Conservation (phyloP, 2,329 filamentous ascomycete genomes). For the Pseudonectria foliicola region DNA sequence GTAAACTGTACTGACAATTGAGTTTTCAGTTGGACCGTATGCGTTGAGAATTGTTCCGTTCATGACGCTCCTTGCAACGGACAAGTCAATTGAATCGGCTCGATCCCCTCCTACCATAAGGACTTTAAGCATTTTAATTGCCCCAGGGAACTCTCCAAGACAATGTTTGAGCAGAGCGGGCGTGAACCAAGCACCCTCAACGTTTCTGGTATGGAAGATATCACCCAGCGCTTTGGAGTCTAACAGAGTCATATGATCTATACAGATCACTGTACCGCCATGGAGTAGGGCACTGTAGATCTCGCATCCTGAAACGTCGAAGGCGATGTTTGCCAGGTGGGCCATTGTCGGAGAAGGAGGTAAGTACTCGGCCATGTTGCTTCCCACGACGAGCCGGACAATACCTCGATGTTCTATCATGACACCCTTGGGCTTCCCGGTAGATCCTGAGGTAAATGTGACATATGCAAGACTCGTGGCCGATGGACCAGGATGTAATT, state of each 20-base stretch:
- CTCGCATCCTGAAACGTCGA: conserved; percentile 7
- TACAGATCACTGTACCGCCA: conserved; percentile 7
- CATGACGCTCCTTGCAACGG: background rate
- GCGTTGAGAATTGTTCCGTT: conserved; percentile 5
- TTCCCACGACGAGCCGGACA: conserved; percentile 1
- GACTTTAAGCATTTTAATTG: conserved; percentile 1
- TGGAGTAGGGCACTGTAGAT: conserved; percentile 8
- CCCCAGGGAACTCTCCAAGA: conserved; percentile 5
- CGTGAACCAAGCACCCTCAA: conserved; percentile 8
- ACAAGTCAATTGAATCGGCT: conserved; percentile 4
- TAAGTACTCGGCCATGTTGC: background rate
- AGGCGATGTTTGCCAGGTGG: conserved; percentile 8
- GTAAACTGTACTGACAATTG: conserved; percentile 5
- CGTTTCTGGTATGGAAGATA: conserved; percentile 5
- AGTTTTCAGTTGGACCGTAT: conserved; percentile 15
- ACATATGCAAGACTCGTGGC: conserved; percentile 12
- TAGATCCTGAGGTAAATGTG: conserved; percentile 19
- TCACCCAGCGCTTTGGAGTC: conserved; percentile 2
- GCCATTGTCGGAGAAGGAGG: background rate
- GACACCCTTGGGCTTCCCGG: conserved; percentile 16
- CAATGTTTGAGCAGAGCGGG: conserved; percentile 16
- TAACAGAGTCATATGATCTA: conserved; percentile 5
- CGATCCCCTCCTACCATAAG: conserved; percentile 16
- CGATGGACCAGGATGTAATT: background rate
- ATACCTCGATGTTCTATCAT: conserved; percentile 10